Conservation (phyloP, 2,329 filamentous ascomycete genomes). For the Phyllachora maydis region DNA sequence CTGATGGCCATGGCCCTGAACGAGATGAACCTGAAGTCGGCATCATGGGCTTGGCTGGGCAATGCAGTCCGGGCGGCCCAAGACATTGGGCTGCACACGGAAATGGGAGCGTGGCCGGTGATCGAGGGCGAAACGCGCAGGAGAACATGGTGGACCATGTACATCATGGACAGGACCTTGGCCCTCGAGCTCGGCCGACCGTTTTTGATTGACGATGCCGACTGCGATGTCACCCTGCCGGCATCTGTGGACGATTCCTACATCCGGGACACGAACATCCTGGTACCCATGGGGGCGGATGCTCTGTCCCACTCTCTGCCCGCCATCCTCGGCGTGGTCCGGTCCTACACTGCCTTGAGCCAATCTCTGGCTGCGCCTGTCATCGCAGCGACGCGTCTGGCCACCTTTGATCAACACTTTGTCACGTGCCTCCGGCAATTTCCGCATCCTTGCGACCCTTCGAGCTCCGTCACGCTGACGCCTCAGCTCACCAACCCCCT, state of each 20-base stretch:
- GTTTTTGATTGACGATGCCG: conserved; percentile 64
- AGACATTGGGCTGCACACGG: conserved; percentile 61
- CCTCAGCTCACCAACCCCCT: conserved; percentile 56
- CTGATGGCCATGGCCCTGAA: conserved; percentile 61
- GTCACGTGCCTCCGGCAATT: conserved; percentile 53
- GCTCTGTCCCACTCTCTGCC: conserved; percentile 51
- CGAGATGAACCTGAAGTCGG: conserved; percentile 71
- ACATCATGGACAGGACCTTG: conserved; percentile 67
- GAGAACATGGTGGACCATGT: conserved; percentile 85
- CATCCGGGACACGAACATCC: conserved; percentile 36
- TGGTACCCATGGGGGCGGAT: conserved; percentile 26
- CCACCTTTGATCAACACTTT: conserved; percentile 70
- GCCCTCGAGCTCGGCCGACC: conserved; percentile 67
- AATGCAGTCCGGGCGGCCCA: conserved; percentile 63
- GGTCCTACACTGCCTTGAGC: conserved; percentile 53
- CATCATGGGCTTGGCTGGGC: conserved; percentile 73
- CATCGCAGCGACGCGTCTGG: conserved; percentile 45
- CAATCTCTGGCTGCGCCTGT: conserved; percentile 43
- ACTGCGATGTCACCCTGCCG: conserved; percentile 71
- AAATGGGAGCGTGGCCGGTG: conserved; percentile 50
- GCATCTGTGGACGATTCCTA: conserved; percentile 64
- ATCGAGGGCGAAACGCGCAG: conserved; percentile 74
- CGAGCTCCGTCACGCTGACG: conserved; percentile 46
- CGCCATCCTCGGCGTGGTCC: conserved; percentile 62
- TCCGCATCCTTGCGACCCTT: conserved; percentile 51